phyloP scores from a whole-genome alignment of 192 early-diverging fungal species.

The Dissophora ornata region DNA sequence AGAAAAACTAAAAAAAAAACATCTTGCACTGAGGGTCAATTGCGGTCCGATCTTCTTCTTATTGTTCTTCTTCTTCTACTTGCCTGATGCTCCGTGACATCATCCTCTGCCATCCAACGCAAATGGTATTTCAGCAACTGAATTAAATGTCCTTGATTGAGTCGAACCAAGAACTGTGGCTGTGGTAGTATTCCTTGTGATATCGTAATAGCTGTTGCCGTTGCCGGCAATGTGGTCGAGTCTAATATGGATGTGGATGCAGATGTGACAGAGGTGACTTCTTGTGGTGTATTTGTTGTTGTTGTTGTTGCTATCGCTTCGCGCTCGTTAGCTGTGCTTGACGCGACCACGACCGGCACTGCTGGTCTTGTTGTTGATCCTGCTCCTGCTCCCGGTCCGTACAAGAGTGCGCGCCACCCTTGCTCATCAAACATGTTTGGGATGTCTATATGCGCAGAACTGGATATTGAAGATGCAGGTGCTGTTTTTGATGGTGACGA shows the following conservation, averaged over 20 bases:
- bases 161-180: slow-evolving; percentile 26
- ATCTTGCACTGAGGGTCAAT: no score
- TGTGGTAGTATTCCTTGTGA: slow-evolving; percentile 14
- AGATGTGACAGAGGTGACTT: no score
- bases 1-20: no score
- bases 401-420: slow-evolving; percentile 28
- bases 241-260: not conserved
- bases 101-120: slow-evolving; percentile 35
- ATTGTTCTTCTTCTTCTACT: no score
- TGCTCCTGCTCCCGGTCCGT: slow-evolving; percentile 8
- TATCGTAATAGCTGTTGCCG: not conserved
- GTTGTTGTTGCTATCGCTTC: not conserved
- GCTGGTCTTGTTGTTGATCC: not conserved
- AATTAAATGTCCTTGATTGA: slow-evolving; percentile 43
- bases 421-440: slow-evolving; percentile 37
- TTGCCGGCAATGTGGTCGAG: not conserved
- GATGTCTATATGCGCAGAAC: not conserved
- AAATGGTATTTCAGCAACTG: slow-evolving; percentile 36
- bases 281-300: not conserved
- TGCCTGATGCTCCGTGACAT: slow-evolving; percentile 38
- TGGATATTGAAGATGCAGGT: not conserved
- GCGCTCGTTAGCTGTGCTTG: no score
- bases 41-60: no score
- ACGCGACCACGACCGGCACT: no score
- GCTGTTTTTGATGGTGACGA: no score